Conservation (phyloP, 139 green algal genomes). For the Haematococcus lacustris region DNA sequence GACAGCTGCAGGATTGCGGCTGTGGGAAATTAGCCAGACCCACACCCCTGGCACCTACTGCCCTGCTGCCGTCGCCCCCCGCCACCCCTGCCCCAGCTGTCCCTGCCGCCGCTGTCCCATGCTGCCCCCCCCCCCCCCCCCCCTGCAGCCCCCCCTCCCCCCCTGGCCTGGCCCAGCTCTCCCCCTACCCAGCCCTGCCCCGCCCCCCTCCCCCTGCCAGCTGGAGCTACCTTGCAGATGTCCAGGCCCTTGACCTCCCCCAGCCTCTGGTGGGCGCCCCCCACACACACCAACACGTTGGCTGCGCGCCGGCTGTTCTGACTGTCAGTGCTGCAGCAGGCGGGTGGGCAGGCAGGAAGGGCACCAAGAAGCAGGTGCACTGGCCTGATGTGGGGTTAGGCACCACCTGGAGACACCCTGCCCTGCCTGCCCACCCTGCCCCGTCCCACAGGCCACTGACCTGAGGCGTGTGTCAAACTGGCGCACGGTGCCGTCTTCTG, state of each 20-base stretch:
- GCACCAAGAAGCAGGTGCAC: too few species aligned
- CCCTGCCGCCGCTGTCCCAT: too few species aligned
- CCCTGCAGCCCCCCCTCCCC: too few species aligned
- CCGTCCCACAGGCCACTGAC: conserved; percentile 15
- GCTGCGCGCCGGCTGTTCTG: conserved; percentile 32
- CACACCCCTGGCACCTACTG: too few species aligned
- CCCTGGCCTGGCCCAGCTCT: too few species aligned
- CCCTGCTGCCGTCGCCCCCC: too few species aligned
- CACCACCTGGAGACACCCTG: not conserved
- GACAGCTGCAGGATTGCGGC: too few species aligned
- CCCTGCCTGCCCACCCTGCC: not conserved
- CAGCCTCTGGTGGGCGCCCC: not conserved
- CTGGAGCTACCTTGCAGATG: conserved; percentile 59
- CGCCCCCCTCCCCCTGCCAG: too few species aligned
- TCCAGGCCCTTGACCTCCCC: conserved; percentile 34
- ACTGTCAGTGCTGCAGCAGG: conserved; percentile 9
- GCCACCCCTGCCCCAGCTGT: too few species aligned
- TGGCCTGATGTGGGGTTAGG: not conserved
- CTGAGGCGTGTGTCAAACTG: conserved; percentile 71
- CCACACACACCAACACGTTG: conserved; percentile 47
- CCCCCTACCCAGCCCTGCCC: too few species aligned
- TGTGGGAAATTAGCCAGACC: too few species aligned
- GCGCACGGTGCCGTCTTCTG: conserved; percentile 72
- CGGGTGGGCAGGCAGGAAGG: not conserved
- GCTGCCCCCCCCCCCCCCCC: too few species aligned